phyloP scores from a whole-genome alignment of 1,139 yeast species.

The Diutina rugosa region DNA sequence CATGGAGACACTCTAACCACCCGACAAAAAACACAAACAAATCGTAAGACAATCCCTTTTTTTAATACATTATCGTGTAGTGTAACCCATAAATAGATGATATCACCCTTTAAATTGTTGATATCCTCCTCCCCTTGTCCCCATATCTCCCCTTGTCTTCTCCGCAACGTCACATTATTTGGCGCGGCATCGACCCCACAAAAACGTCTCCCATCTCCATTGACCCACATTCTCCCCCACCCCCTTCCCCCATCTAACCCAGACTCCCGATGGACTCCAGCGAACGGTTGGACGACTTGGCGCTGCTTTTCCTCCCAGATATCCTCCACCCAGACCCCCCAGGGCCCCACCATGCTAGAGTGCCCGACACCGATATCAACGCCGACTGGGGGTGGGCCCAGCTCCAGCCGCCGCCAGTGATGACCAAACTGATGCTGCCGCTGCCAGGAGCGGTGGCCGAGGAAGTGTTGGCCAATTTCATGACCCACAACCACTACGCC shows the following conservation, averaged over 20 bases:
- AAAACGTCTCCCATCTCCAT: neutral
- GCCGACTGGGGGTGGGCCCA: neutral
- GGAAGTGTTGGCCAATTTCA: neutral
- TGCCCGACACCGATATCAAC: neutral
- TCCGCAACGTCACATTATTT: neutral
- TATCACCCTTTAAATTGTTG: no score
- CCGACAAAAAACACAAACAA: no score
- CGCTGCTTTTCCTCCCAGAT: neutral
- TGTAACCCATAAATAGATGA: no score
- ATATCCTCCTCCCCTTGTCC: no score
- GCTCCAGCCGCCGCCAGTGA: neutral
- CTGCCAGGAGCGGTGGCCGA: neutral
- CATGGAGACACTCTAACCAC: neutral
- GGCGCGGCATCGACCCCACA: neutral
- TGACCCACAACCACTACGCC: neutral
- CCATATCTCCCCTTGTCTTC: no score
- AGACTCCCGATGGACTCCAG: neutral
- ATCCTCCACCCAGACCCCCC: neutral
- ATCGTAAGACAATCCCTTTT: no score
- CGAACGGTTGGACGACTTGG: conserved; percentile 1
- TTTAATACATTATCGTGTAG: no score
- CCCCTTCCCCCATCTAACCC: neutral
- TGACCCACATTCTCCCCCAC: neutral
- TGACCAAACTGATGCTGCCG: neutral
- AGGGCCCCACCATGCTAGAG: neutral